Evolutionary conservation across 768 basidiomycete genomes (phyloP), one percentile per base, ranked within the genome.

Genomic region (Sistotremastrum niveocremeum): DNA sequence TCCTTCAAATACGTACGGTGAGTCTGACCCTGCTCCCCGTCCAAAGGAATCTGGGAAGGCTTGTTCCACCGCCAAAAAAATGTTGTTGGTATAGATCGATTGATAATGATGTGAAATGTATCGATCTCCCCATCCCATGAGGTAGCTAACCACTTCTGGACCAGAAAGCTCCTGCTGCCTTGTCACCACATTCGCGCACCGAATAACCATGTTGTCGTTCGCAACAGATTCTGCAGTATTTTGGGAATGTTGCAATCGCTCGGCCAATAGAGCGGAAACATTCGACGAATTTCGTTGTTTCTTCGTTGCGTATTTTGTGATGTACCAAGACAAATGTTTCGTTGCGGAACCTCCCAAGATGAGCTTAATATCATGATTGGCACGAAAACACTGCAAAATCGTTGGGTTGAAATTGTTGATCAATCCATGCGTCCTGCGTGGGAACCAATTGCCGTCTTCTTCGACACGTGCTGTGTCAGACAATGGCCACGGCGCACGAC

Each of bases 291-390:
- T 50, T 6, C 46, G 39, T 42, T 71, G 69, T 8, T 62, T 62
- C 49, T 72, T 73, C 0, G 59, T 54, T 0, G 52, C 48, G 45
- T 72, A 72, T 0, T 7, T 44, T 0, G 59, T 64, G 1, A 64
- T 44, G 46, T 72, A 72, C 41, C 53, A 68, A 0, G 60, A 52
- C 0, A 68, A 39, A 34, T 60, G 53, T 30, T 54, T 57, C 0
- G 69, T 68, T 2, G 65, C 64, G 0, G 12, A 20, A 0, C 60
- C 63, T 53, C 63, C 64, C 0, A 63, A 66, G 0, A 72, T 12
- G 0, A 73, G 48, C 41, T 73, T 73, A 0, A 41, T 39, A 46
- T 74, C 66, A 44, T 71, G 62, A 46, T 74, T 73, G 46, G 62
- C 67, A 0, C 57, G 50, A 0, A 45, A 42, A 31, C 54, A 50